Percentiles rank a stretch among this genome's conserved stretches.
Evolutionary conservation across 2,329 filamentous ascomycete genomes (phyloP).

Genomic region (Tolypocladium tundrense): DNA sequence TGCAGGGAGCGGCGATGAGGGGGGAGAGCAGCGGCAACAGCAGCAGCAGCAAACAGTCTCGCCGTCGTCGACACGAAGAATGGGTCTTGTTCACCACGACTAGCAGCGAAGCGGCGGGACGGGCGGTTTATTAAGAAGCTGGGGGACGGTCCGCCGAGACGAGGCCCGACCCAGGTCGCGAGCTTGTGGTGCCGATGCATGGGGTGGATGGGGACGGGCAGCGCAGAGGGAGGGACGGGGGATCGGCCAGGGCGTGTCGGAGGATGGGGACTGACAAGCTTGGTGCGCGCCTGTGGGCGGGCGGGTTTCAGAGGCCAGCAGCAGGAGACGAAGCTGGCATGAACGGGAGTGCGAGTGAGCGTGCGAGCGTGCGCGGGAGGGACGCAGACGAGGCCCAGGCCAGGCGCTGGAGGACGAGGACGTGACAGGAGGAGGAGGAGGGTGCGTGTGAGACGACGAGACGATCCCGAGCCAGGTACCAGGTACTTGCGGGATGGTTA

Average conservation of each 20-base stretch:
- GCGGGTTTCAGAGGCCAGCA: neutral
- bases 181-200: conserved; percentile 10
- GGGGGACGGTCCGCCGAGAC: conserved; percentile 7
- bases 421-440: neutral
- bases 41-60: neutral
- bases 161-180: conserved; percentile 6
- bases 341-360: neutral
- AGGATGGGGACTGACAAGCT: conserved; percentile 5
- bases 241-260: conserved; percentile 4
- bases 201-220: conserved; percentile 3
- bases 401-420: neutral
- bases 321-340: neutral
- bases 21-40: neutral
- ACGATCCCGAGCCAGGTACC: conserved; percentile 1
- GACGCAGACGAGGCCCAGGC: neutral
- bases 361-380: neutral
- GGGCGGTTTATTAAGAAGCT: conserved; percentile 8
- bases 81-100: neutral
- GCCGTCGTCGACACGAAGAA: conserved; percentile 1
- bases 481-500: neutral
- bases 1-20: neutral
- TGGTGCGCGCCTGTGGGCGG: conserved; percentile 1
- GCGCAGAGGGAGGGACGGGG: conserved; percentile 1
- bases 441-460: neutral
- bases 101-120: conserved; percentile 3